Percentiles rank a stretch among this genome's conserved stretches.
Conservation (phyloP, 2,329 filamentous ascomycete genomes). For the Penicillium brasilianum region DNA sequence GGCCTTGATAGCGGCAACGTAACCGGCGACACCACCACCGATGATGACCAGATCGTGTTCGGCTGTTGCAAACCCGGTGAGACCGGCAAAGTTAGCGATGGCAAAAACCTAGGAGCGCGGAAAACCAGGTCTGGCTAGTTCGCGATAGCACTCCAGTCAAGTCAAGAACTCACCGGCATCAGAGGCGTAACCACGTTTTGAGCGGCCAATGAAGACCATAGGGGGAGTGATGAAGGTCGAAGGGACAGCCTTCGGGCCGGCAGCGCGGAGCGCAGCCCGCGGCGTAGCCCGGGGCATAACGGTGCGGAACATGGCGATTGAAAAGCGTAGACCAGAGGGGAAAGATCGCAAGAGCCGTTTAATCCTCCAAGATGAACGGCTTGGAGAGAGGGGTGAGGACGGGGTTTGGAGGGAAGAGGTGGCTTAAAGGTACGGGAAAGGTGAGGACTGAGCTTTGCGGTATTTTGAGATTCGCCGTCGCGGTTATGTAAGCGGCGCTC, state of each 20-base stretch:
- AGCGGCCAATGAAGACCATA: slow-evolving; percentile 54
- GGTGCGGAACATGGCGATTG: slow-evolving; percentile 57
- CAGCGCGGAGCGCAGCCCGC: slow-evolving; percentile 49
- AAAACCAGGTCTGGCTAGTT: slow-evolving; percentile 10
- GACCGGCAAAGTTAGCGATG: slow-evolving; percentile 28
- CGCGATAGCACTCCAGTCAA: not conserved
- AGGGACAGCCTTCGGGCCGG: slow-evolving; percentile 42
- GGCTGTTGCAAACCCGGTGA: slow-evolving; percentile 57
- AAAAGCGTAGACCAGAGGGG: slow-evolving; percentile 29
- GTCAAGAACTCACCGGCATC: slow-evolving; percentile 50
- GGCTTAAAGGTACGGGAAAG: slow-evolving; percentile 26
- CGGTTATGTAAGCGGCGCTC: slow-evolving; percentile 27
- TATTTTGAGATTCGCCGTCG: slow-evolving; percentile 29
- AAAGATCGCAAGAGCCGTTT: slow-evolving; percentile 38
- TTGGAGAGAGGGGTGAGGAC: slow-evolving; percentile 30
- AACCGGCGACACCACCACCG: slow-evolving; percentile 95
- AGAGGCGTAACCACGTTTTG: slow-evolving; percentile 63
- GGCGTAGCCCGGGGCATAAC: slow-evolving; percentile 56
- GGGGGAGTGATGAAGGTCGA: slow-evolving; percentile 44
- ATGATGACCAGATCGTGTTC: slow-evolving; percentile 98
- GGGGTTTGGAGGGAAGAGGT: slow-evolving; percentile 17
- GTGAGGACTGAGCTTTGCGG: slow-evolving; percentile 34
- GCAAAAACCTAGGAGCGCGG: slow-evolving; percentile 25
- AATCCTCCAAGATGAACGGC: slow-evolving; percentile 36
- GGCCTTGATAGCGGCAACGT: slow-evolving; percentile 98